Evolutionary conservation across 345 rosid species (phyloP).

Genomic region (Populus simonii): DNA sequence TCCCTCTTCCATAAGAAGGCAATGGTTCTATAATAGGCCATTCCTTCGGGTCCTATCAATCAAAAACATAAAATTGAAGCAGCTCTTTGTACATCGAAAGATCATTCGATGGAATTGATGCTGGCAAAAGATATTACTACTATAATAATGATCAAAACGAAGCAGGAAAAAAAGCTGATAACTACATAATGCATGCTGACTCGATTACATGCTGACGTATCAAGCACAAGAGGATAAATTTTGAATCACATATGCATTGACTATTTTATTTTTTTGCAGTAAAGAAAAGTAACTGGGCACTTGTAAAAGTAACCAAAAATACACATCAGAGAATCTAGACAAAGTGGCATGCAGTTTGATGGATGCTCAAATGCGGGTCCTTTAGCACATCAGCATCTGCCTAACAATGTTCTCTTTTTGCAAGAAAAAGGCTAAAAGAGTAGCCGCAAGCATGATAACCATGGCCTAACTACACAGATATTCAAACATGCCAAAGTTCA

Average conservation of each 20-base stretch:
- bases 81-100: not conserved
- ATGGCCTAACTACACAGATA: slow-evolving; percentile 7
- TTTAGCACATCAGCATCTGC: slow-evolving; percentile 9
- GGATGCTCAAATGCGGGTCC: slow-evolving; percentile 17
- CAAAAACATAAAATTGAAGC: slow-evolving; percentile 13
- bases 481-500: not conserved
- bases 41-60: slow-evolving; percentile 58
- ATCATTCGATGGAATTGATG: not conserved
- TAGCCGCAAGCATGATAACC: slow-evolving; percentile 9
- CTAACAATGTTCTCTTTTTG: slow-evolving; percentile 4
- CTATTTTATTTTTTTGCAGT: not conserved
- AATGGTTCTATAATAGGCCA: slow-evolving; percentile 92
- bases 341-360: not conserved
- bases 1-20: slow-evolving; percentile 99
- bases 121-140: not conserved
- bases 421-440: slow-evolving; percentile 1
- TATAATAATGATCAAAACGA: too few relatives aligned
- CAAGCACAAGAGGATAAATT: not conserved
- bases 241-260: not conserved
- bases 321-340: not conserved
- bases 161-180: not conserved
- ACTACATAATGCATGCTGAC: not conserved
- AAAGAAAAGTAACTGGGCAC: not conserved
- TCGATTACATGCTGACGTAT: not conserved
- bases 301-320: not conserved